Evolutionary conservation across 805 yeast species (phyloP), one percentile per base, ranked within the genome.

Genomic region (Ogataea wickerhamii): DNA sequence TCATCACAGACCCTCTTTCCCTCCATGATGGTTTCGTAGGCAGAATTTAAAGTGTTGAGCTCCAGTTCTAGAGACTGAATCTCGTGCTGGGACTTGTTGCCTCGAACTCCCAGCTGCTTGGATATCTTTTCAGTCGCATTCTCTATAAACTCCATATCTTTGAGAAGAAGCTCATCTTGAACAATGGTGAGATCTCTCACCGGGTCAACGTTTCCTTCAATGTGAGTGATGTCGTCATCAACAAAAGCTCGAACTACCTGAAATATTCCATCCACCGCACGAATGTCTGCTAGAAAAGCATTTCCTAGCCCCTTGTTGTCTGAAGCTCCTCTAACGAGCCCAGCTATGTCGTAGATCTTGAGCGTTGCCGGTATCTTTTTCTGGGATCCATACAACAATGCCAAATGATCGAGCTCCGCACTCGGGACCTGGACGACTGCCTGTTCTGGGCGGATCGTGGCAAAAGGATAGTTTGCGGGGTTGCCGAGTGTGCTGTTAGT

Each of bases 1-100:
- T 80, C 84, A 58, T 87, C 89, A 52, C 91, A 86, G 46, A 93
- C 80, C 70, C 96, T 84, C 57, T 84, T 79, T 45, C 96, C 97
- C 41, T 70, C 77, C 71, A 93, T 82, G 55, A 91, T 76, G 58
- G 80, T 68, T 42, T 74, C 78, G 53, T 88, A 83, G 57, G 93
- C 82, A 57, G 67, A 76, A 58, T 80, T 86, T 44, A 85, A 74
- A 40, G 73, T 85, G 73, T 84, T 82, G 60, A 79, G 81, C 70
- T 91, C 89, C 48, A 82, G 85, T 66, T 91, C 96, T 60, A 89
- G 70, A 26, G 87, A 77, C 65, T 85, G 35, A n/a, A 49, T 36
- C 28, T 59, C 63, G 28, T 43, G 48, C 3, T 95, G 45, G 87
- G 95, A 60, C 93, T 95, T 71, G 86, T 82, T 70, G 70, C 82